Base-by-base conservation (phyloP, 2,329 filamentous ascomycete genomes). In the Sordariomycetes sp. region DNA sequence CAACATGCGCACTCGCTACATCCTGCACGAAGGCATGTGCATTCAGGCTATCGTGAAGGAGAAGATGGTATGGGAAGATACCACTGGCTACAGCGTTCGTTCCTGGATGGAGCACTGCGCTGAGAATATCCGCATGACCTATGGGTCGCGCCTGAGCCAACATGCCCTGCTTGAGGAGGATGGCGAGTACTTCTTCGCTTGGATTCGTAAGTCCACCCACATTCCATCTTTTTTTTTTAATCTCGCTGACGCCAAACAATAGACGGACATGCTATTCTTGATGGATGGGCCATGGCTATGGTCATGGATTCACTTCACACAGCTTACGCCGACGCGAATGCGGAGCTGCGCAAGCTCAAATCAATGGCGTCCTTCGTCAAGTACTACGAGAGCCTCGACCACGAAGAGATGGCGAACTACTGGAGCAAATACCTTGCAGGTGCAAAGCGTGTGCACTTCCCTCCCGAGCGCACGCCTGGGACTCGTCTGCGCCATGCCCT, bases 351-450 rank as follows among this genome's bases (percentile, higher is more conserved):
- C 23, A 10, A 10, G 23, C 23, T 25, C 23, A 25, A 25, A 14
- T 11, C 11, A 10, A 25, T 64, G 44, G 59, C 55, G 33, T 46
- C 55, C 30, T 65, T 64, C 37, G 61, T 65, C 39, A 53, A 53
- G 28, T 61, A 62, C 37, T 50, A 65, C 8, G 50, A 55, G 38
- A 51, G 60, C 24, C 47, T 52, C 16, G 34, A 44, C 19, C 18
- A 17, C 8, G 34, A 35, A 6, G 34, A 11, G 8, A 20, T 20
- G 10, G 16, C 8, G 7, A n/a, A 30, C 12, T 35, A 21, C 15
- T 35, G 34, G 34, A 16, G 17, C 19, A 19, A 35, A n/a, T 20
- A 35, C 26, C 34, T 35, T 18, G 17, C 8, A 9, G 34, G 28
- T 11, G 26, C 26, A 10, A 30, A 20, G 20, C 15, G 20, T 8